Percentiles rank a stretch among this genome's conserved stretches.
Conservation (phyloP, 2,329 filamentous ascomycete genomes). For the Colletotrichum euphorbiae region DNA sequence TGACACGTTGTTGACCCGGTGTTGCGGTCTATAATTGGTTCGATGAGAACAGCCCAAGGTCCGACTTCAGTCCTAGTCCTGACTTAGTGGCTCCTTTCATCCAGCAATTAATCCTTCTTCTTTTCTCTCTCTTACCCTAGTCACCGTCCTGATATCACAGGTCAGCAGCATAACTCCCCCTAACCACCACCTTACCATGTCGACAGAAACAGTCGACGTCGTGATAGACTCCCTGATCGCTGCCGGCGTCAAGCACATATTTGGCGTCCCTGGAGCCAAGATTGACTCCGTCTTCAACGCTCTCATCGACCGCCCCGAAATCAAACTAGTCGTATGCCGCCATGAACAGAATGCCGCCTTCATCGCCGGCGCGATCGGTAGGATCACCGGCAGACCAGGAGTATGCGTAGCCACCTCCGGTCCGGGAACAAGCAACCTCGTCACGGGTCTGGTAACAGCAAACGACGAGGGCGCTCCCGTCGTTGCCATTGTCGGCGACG, state of each 20-base stretch:
- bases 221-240: constrained; percentile 47
- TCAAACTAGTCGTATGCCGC: constrained; percentile 58
- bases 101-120: not conserved
- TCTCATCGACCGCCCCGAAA: constrained; percentile 58
- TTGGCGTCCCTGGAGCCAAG: constrained; percentile 61
- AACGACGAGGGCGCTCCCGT: constrained; percentile 61
- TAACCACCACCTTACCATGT: constrained; percentile 8
- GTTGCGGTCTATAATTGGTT: not conserved
- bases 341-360: constrained; percentile 64
- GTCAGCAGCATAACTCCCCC: not conserved
- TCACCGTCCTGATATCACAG: rapidly evolving
- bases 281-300: constrained; percentile 61
- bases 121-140: not conserved
- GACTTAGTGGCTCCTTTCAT: not conserved
- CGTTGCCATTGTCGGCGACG: constrained; percentile 60
- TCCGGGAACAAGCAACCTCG: constrained; percentile 59
- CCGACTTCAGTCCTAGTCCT: not conserved
- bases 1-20: not conserved
- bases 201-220: constrained; percentile 45
- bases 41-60: constrained; percentile 1
- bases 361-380: constrained; percentile 59
- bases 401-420: constrained; percentile 61
- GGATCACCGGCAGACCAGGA: constrained; percentile 58
- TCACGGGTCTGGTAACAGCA: constrained; percentile 59
- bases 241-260: constrained; percentile 58